Evolutionary conservation across 768 basidiomycete genomes (phyloP).

Genomic region (Termitomyces sp.): DNA sequence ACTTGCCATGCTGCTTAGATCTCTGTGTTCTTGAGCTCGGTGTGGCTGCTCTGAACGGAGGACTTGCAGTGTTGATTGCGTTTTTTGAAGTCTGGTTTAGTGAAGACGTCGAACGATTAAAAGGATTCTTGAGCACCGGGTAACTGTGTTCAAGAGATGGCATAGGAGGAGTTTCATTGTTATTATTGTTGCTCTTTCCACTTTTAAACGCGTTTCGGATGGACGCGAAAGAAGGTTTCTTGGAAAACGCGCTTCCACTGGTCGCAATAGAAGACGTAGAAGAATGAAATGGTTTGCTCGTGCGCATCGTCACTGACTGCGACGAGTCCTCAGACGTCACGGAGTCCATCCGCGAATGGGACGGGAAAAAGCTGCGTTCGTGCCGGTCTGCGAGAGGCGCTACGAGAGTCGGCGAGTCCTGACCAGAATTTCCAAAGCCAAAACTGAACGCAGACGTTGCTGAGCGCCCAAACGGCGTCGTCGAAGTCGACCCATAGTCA

Average conservation of each 20-base stretch:
- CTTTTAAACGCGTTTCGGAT: slow-evolving; percentile 86
- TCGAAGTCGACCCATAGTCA: slow-evolving; percentile 51
- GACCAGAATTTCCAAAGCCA: slow-evolving; percentile 44
- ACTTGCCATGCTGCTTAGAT: slow-evolving; percentile 64
- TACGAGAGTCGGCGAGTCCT: slow-evolving; percentile 62
- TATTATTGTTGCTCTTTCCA: slow-evolving; percentile 49
- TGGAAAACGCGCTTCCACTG: slow-evolving; percentile 55
- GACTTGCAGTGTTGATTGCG: slow-evolving; percentile 42
- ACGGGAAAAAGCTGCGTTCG: slow-evolving; percentile 60
- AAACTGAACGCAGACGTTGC: slow-evolving; percentile 41
- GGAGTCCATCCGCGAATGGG: slow-evolving; percentile 76
- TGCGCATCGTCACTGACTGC: slow-evolving; percentile 53
- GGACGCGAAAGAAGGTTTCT: slow-evolving; percentile 84
- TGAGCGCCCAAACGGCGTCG: slow-evolving; percentile 70
- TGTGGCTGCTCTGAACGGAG: slow-evolving; percentile 59
- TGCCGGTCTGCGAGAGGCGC: slow-evolving; percentile 51
- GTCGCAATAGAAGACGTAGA: slow-evolving; percentile 69
- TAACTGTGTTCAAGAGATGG: slow-evolving; percentile 69
- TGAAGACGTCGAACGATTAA: slow-evolving; percentile 79
- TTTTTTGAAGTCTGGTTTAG: slow-evolving; percentile 47
- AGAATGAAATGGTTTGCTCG: slow-evolving; percentile 62
- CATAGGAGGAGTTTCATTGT: slow-evolving; percentile 68
- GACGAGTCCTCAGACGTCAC: slow-evolving; percentile 74
- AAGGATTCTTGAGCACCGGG: slow-evolving; percentile 75
- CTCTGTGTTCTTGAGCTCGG: slow-evolving; percentile 48